phyloP scores from a whole-genome alignment of 495 filamentous ascomycete species.

The Penicillium parvum region DNA sequence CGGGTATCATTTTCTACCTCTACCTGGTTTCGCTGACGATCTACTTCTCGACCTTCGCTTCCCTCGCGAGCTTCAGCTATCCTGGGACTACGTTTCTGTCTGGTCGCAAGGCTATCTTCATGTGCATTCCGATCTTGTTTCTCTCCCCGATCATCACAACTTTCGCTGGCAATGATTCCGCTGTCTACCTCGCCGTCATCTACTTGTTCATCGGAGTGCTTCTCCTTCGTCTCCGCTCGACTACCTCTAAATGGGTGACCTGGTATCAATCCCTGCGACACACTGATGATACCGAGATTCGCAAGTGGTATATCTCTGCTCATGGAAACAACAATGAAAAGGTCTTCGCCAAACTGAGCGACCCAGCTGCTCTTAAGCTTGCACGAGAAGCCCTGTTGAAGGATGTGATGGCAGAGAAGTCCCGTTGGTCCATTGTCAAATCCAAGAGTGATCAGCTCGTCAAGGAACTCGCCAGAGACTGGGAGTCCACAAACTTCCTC shows the following conservation, averaged over 20 bases:
- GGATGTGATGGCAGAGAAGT: constrained; percentile 42
- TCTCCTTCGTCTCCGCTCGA: constrained; percentile 41
- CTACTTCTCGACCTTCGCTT: constrained; percentile 48
- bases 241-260: constrained; percentile 48
- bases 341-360: constrained; percentile 34
- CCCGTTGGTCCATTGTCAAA: constrained; percentile 38
- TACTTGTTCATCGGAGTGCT: constrained; percentile 43
- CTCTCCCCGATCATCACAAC: constrained; percentile 45
- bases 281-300: constrained; percentile 45
- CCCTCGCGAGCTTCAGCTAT: constrained; percentile 54
- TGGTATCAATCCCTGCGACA: constrained; percentile 46
- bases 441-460: constrained; percentile 44
- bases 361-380: constrained; percentile 42
- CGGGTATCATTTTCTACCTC: constrained; percentile 47
- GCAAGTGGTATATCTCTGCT: constrained; percentile 43
- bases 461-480: constrained; percentile 45
- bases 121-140: constrained; percentile 45
- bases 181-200: constrained; percentile 45
- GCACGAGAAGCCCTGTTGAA: constrained; percentile 43
- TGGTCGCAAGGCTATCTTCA: constrained; percentile 41
- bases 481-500: constrained; percentile 55
- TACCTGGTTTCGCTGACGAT: constrained; percentile 47
- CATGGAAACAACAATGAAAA: constrained; percentile 34
- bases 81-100: constrained; percentile 51
- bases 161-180: constrained; percentile 42